Conservation (phyloP, 306 rosid species). For the Malus sylvestris region DNA sequence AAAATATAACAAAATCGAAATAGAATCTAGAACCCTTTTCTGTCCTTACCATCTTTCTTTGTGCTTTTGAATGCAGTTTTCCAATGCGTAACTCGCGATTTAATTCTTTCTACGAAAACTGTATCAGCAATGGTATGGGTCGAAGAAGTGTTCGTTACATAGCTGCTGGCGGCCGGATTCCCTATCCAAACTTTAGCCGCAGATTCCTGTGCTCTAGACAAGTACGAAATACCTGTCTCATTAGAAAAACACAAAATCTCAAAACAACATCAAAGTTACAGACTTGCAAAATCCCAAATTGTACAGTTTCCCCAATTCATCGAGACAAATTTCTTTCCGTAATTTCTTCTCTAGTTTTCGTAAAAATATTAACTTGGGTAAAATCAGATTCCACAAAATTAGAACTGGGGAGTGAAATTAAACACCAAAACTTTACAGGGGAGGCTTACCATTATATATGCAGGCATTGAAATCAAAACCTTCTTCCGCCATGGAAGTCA, state of each 20-base stretch:
- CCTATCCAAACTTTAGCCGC: slow-evolving; percentile 47
- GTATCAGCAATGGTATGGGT: slow-evolving; percentile 55
- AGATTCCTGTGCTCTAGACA: slow-evolving; percentile 75
- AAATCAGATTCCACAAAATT: background rate
- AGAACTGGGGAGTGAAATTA: background rate
- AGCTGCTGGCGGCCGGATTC: slow-evolving; percentile 23
- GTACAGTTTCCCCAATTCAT: background rate
- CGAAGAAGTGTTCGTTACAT: slow-evolving; percentile 30
- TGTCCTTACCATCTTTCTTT: slow-evolving; percentile 44
- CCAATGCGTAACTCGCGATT: slow-evolving; percentile 58
- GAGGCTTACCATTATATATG: slow-evolving; percentile 60
- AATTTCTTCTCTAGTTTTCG: background rate
- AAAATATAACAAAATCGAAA: background rate
- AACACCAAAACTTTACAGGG: background rate
- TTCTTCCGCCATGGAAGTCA: slow-evolving; percentile 65
- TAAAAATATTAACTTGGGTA: background rate
- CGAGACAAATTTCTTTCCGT: background rate
- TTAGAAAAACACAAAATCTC: slow-evolving; percentile 7
- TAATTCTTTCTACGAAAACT: slow-evolving; percentile 60
- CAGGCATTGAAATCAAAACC: slow-evolving; percentile 87
- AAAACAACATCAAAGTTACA: background rate
- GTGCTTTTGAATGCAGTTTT: slow-evolving; percentile 36
- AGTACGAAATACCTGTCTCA: slow-evolving; percentile 71
- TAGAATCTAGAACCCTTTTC: slow-evolving; percentile 8
- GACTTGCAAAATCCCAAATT: background rate